phyloP scores from a whole-genome alignment of 2,329 filamentous ascomycete species.

The Phoma sp. region DNA sequence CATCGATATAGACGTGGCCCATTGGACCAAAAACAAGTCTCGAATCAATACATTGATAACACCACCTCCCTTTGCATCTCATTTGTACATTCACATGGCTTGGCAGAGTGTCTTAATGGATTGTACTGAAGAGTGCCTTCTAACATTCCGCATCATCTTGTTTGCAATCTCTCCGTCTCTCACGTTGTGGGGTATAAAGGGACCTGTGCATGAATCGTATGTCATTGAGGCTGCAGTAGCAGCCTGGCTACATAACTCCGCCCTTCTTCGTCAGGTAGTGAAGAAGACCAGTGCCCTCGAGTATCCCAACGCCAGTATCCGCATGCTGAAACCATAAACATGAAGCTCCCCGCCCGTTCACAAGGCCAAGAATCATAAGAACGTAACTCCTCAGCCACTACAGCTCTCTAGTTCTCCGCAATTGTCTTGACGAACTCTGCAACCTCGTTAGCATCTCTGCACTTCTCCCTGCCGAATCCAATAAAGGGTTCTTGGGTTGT shows the following conservation, averaged over 20 bases:
- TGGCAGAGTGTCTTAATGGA: too few species aligned
- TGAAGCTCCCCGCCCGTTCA: conserved; percentile 35
- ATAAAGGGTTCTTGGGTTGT: neutral
- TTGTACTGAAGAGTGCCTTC: too few species aligned
- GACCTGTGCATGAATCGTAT: conserved; percentile 15
- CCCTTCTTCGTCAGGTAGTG: conserved; percentile 2
- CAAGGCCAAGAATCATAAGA: conserved; percentile 10
- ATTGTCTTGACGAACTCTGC: conserved; percentile 51
- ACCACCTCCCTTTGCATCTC: neutral
- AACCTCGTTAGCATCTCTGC: conserved; percentile 13
- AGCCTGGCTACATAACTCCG: conserved; percentile 21
- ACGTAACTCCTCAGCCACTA: neutral
- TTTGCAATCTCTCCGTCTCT: neutral
- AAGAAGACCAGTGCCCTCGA: conserved; percentile 14
- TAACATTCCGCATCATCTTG: neutral
- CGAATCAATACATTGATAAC: conserved; percentile 11
- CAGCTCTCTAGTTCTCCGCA: conserved; percentile 44
- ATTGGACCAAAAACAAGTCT: conserved; percentile 42
- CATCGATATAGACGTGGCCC: conserved; percentile 35
- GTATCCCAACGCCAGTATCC: conserved; percentile 40
- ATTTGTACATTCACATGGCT: too few species aligned
- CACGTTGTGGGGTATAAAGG: neutral
- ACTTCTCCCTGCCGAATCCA: too few species aligned
- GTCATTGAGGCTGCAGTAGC: conserved; percentile 16
- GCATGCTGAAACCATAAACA: conserved; percentile 34